Base-by-base conservation (phyloP, 2,329 filamentous ascomycete genomes). In the Calonectria fujianensis region DNA sequence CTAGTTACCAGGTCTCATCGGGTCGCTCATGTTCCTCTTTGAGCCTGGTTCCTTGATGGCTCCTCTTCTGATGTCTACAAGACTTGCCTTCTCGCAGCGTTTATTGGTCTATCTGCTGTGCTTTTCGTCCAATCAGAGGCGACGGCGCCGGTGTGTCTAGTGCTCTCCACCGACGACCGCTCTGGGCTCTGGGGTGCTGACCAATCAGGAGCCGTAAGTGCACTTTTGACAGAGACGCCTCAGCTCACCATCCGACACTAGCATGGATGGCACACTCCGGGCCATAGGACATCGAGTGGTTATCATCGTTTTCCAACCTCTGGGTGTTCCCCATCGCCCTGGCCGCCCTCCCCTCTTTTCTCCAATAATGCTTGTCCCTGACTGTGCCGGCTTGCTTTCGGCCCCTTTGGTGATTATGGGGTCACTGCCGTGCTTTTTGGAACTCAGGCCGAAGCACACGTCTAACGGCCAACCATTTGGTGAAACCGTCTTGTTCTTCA, bases 181-280 rank as follows among this genome's bases (percentile, higher is more conserved):
- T 75, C 76, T 74, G 70, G 79, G 76, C 79, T 76, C 61, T 52
- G 61, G 71, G 41, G 45, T 73, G 74, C 52, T 45, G 52, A 31
- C 84, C 84, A 85, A 85, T 85, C 78, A 83, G 72, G 65, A 37
- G 61, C 71, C 78, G 74, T 75, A 83, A 66, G 65, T 65, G 79
- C 79, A 73, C 72, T 83, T 77, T 83, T 76, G 75, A 77, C 76
- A 81, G 79, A 82, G 81, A 83, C 79, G 80, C 83, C 82, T 84
- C 81, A 83, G 81, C 80, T 82, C 79, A 80, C 78, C 76, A 73
- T 80, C 81, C 76, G 77, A 80, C 80, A 81, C 81, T 81, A 81
- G 78, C 78, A 82, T 82, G 80, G 80, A 78, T 82, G 70, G 72
- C 52, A 77, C 73, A 76, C 70, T 61, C 77, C 80, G 72, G 74